Conservation (phyloP, 805 yeast species). For the Candida orba region DNA sequence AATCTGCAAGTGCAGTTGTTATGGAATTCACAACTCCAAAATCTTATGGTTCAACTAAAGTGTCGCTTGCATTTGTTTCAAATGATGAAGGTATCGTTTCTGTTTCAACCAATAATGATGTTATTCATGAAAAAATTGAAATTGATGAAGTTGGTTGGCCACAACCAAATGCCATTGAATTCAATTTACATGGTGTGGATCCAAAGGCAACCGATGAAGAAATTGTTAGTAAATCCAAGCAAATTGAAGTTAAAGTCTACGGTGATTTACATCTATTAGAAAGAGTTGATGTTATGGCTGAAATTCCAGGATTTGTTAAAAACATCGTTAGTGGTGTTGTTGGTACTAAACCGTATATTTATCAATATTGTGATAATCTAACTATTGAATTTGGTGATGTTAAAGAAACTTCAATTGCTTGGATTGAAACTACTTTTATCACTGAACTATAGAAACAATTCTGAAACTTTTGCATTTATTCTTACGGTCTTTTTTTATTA, state of each 20-base stretch:
- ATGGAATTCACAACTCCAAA: constrained; percentile 96
- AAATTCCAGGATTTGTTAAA: constrained; percentile 90
- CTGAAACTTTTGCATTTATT: background rate
- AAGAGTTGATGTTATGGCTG: constrained; percentile 96
- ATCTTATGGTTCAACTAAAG: constrained; percentile 77
- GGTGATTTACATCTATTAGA: constrained; percentile 71
- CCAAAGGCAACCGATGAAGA: constrained; percentile 38
- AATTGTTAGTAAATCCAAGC: constrained; percentile 28
- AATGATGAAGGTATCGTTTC: constrained; percentile 54
- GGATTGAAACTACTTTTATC: constrained; percentile 79
- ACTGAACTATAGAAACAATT: constrained; percentile 23
- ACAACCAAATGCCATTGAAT: constrained; percentile 63
- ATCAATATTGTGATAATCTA: constrained; percentile 74
- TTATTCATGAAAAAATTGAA: constrained; percentile 47
- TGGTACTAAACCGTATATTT: constrained; percentile 94
- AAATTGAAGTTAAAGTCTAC: constrained; percentile 40
- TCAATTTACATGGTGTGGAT: constrained; percentile 46
- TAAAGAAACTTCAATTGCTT: constrained; percentile 58
- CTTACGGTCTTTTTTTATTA: background rate
- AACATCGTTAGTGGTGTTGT: constrained; percentile 90
- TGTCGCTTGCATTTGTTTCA: constrained; percentile 70
- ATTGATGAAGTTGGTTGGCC: constrained; percentile 85
- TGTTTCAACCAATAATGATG: constrained; percentile 59
- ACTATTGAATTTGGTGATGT: constrained; percentile 36
- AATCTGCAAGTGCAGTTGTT: constrained; percentile 62